Base-by-base conservation (phyloP, 345 rosid genomes). In the Trapa bicornis region DNA sequence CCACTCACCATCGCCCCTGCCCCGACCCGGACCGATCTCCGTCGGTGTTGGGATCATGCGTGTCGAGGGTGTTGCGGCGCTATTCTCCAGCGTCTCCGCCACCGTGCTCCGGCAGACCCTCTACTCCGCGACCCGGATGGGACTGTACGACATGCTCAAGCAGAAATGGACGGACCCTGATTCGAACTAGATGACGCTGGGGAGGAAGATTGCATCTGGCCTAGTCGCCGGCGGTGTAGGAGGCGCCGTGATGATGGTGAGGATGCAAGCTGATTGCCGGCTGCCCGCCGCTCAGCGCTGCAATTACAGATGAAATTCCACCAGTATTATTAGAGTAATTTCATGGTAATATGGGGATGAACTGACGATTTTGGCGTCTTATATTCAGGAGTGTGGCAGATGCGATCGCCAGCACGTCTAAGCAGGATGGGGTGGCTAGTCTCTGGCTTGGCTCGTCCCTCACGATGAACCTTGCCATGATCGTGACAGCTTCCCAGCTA, bases 81-180 rank as follows among this genome's bases (percentile, higher is more conserved):
- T 89, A 37, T 87, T 80, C 83, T 79, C 87, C 66, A 91, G 93
- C 58, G 89, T 89, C n/a, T 89, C 96, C 63, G 93, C 93, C 36
- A 85, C 96, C 37, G 81, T 87, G 15, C 88, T 87, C 79, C 87
- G 96, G 0, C 96, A 89, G 71, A 76, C 87, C 4, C 87, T 89
- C 6, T 89, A 89, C 71, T 89, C 96, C 56, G 83, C 97, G 71
- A 91, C 96, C 9, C 86, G 96, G 9, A 91, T 91, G 97, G 97
- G 97, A 6, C 87, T 91, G 15, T 91, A 91, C 75, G 93, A 87
- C 32, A 64, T 87, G 8, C 69, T 89, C 6, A 87, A 89, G 70
- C 82, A 76, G 50, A 81, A 80, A 17, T 89, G 93, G 96, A 71
- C 89, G 16, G 81, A 87, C 45, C 81, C 80, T 13, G 80, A 82